Conservation (phyloP, 805 yeast genomes). For the Lipomyces orientalis region DNA sequence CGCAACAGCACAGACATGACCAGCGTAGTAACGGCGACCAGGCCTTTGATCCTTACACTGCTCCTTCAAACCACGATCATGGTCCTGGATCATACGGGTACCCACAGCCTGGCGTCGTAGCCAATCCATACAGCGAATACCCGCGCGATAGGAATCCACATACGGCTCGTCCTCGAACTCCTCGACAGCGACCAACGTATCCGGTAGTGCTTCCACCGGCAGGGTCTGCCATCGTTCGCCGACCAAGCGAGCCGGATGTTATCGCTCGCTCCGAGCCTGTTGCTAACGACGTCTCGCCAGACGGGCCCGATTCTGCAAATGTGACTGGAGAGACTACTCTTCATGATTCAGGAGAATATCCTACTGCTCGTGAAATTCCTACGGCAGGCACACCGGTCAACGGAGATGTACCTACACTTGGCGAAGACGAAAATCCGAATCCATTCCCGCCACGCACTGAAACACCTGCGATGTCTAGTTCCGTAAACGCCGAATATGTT, state of each 20-base stretch:
- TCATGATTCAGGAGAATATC: not conserved
- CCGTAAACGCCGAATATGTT: conserved; percentile 14
- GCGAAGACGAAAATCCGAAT: not conserved
- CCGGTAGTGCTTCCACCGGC: conserved; percentile 20
- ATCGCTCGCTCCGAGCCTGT: conserved; percentile 16
- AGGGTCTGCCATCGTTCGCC: not conserved
- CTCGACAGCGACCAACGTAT: conserved; percentile 14
- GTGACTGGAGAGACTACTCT: not conserved
- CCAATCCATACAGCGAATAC: conserved; percentile 10
- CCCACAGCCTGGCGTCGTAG: not conserved
- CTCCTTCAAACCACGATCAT: not conserved
- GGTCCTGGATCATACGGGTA: not conserved
- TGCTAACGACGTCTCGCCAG: conserved; percentile 11
- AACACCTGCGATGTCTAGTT: not conserved
- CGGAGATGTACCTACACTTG: not conserved
- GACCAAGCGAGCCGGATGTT: conserved; percentile 11
- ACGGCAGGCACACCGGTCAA: conserved; percentile 30
- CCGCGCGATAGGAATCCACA: conserved; percentile 25
- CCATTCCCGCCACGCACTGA: not conserved
- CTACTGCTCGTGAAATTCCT: conserved; percentile 16
- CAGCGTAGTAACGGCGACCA: conserved; percentile 6
- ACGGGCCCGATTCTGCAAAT: not conserved
- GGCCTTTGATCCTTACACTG: not conserved
- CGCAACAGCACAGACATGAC: conserved; percentile 2
- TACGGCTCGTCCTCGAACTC: conserved; percentile 4